Base-by-base conservation (phyloP, 179 eudicot species). In the Beta corolliflora region DNA sequence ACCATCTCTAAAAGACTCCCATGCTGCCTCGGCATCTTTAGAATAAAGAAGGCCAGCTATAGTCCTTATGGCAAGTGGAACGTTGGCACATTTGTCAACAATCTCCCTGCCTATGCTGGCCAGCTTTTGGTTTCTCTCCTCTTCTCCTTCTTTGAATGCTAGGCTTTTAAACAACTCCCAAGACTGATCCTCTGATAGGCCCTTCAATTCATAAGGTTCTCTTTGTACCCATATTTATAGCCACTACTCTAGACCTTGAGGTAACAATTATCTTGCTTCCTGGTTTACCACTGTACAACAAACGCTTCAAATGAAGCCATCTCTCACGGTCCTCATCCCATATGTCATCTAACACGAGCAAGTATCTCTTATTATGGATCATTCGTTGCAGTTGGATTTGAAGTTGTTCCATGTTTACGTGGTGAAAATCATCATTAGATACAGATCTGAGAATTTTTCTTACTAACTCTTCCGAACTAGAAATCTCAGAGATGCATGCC, bases 111-210 rank as follows among this genome's bases (percentile, higher is more conserved):
- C 46, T 0, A 67, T 67, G 16, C 50, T 67, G 5, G 71, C 41
- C 4, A 31, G 48, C 8, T 36, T 67, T 67, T 19, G 71, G 16
- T 36, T 60, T 5, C n/a, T 58, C 50, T 5, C 56, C 9, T 16
- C 64, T 25, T 59, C 45, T 12, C 69, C 64, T 18, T 14, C 5
- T 12, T 15, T 44, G 7, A 77, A 77, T 10, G 84, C 69, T 48
- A 60, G 15, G 9, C 46, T 77, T 70, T 29, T 45, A 31, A 86
- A 81, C 79, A 86, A 31, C 36, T 50, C 45, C 86, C 84, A 74
- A 14, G 86, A 77, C n/a, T 78, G n/a, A 6, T 68, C 78, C 3
- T 86, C 78, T 1, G 70, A 31, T 15, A 86, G 31, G 6, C 75
- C 86, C 18, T 70, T 5, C 75, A 83, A 11, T 52, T 36, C 13